Conservation (phyloP, 75 land plant species). For the Selaginella tamariscina region DNA sequence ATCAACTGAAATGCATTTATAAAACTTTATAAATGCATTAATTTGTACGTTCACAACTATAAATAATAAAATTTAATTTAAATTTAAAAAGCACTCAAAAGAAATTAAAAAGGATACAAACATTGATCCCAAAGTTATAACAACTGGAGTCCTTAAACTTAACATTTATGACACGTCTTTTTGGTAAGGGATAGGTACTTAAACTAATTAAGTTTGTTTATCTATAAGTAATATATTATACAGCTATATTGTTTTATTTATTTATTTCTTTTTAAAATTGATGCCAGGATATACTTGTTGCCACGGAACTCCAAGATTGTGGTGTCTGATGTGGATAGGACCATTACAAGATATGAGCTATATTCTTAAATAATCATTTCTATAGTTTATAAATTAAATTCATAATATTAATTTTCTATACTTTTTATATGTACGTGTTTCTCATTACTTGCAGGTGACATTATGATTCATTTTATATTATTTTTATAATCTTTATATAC, state of each 20-base stretch:
- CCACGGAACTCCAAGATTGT: slow-evolving; percentile 90
- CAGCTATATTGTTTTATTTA: not conserved
- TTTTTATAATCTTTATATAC: too few species aligned
- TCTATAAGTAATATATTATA: too few species aligned
- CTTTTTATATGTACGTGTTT: too few species aligned
- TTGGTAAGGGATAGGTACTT: slow-evolving; percentile 95
- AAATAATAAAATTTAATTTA: too few species aligned
- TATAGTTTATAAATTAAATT: not conserved
- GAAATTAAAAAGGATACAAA: slow-evolving; percentile 20
- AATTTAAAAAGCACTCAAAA: too few species aligned
- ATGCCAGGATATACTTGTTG: slow-evolving; percentile 89
- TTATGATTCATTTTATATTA: too few species aligned
- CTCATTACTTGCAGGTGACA: too few species aligned
- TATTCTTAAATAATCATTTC: not conserved
- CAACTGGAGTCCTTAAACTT: slow-evolving; percentile 75
- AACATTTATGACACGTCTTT: slow-evolving; percentile 67
- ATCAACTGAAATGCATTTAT: too few species aligned
- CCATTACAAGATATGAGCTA: slow-evolving; percentile 64
- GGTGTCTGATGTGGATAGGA: slow-evolving; percentile 98
- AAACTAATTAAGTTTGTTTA: too few species aligned
- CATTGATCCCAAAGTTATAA: slow-evolving; percentile 58
- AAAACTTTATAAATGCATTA: too few species aligned
- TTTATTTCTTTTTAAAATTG: slow-evolving; percentile 41
- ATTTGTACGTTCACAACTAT: too few species aligned
- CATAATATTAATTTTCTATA: too few species aligned